A percentile compares a stretch with the other conserved stretches of the same genome.
phyloP scores from a whole-genome alignment of 345 rosid genomes.

The Lumnitzera racemosa region DNA sequence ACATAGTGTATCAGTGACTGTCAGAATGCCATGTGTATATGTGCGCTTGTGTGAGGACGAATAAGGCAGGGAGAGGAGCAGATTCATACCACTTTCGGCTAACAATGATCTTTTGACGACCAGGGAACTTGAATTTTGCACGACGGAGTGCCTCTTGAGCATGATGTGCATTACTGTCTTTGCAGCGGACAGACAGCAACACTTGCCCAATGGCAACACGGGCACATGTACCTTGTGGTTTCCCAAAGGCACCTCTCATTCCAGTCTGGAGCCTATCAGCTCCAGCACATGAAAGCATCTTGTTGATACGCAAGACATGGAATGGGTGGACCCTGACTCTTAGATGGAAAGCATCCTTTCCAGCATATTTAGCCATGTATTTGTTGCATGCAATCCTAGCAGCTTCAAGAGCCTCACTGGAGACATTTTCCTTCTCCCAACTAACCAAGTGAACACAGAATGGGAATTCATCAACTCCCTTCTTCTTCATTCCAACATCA shows the following conservation, averaged over 20 bases:
- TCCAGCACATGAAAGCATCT: conserved; percentile 63
- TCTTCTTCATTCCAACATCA: conserved; percentile 60
- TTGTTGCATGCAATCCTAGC: conserved; percentile 57
- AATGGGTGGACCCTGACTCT: conserved; percentile 55
- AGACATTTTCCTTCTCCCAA: conserved; percentile 55
- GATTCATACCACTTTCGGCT: conserved; percentile 47
- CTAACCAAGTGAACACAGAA: conserved; percentile 52
- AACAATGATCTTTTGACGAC: conserved; percentile 55
- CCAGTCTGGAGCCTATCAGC: conserved; percentile 62
- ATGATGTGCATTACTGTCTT: conserved; percentile 37
- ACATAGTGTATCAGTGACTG: too few species aligned
- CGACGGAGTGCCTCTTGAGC: conserved; percentile 60
- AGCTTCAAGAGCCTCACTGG: conserved; percentile 52
- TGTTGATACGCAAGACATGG: conserved; percentile 51
- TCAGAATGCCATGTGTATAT: too few species aligned
- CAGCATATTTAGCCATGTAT: conserved; percentile 46
- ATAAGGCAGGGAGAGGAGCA: not conserved
- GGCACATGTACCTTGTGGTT: conserved; percentile 49
- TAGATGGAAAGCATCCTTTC: conserved; percentile 57
- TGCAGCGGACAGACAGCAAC: conserved; percentile 46
- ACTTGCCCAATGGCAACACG: conserved; percentile 48
- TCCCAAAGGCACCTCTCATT: conserved; percentile 55
- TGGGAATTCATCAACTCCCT: conserved; percentile 52
- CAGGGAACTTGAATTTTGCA: conserved; percentile 56
- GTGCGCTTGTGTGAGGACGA: too few species aligned